Conservation (phyloP, 768 basidiomycete genomes). For the Rhodocollybia butyracea region DNA sequence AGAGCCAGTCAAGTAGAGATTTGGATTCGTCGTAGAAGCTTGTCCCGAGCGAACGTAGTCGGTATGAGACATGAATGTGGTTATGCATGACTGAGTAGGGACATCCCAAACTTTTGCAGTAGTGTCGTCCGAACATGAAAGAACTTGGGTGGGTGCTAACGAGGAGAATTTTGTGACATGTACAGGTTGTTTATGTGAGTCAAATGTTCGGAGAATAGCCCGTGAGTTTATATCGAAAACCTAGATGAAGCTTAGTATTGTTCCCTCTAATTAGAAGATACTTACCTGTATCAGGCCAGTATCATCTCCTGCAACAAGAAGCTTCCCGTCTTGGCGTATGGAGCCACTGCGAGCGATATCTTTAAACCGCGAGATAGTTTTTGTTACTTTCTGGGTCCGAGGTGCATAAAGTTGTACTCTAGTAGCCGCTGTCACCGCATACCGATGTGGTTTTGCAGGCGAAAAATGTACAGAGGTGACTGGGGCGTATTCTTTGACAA, state of each 20-base stretch:
- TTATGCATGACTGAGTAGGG: constrained; percentile 76
- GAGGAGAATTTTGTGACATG: constrained; percentile 93
- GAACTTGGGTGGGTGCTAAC: constrained; percentile 73
- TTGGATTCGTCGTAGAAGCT: constrained; percentile 78
- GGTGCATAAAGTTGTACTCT: constrained; percentile 95
- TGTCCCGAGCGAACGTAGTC: constrained; percentile 97
- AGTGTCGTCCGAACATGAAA: constrained; percentile 96
- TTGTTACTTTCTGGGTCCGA: constrained; percentile 92
- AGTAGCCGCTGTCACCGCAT: constrained; percentile 93
- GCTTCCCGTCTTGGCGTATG: constrained; percentile 90
- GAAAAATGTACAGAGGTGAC: constrained; percentile 95
- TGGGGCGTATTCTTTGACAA: constrained; percentile 95
- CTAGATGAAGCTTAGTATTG: constrained; percentile 31
- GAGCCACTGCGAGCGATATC: constrained; percentile 89
- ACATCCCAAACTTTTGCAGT: constrained; percentile 95
- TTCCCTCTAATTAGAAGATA: not conserved
- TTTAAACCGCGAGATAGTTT: constrained; percentile 96
- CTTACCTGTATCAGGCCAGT: constrained; percentile 80
- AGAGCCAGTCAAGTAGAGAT: constrained; percentile 86
- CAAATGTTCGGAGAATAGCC: constrained; percentile 89
- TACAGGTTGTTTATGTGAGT: constrained; percentile 94
- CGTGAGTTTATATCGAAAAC: constrained; percentile 92
- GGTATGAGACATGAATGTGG: constrained; percentile 81
- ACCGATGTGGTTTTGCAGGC: constrained; percentile 82
- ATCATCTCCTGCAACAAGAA: constrained; percentile 94